A percentile compares a stretch with the other conserved stretches of the same genome.
Evolutionary conservation across 306 rosid genomes (phyloP).

Genomic region (Cucurbita ficifolia): DNA sequence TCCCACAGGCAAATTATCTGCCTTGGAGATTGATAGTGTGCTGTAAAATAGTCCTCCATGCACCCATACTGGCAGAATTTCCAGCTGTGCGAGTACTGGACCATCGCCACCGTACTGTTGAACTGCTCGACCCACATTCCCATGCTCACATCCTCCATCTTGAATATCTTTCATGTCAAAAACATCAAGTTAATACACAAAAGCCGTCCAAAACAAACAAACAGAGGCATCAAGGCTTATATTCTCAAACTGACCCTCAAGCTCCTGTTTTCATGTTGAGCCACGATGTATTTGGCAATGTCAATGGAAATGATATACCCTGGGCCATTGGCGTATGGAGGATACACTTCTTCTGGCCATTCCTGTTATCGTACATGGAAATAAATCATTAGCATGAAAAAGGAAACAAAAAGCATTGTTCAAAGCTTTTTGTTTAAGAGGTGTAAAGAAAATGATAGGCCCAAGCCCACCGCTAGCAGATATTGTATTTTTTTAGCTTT

Average conservation of each 20-base stretch:
- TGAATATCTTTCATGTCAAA: slow-evolving; percentile 47
- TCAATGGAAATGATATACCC: slow-evolving; percentile 74
- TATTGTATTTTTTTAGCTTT: too few relatives aligned
- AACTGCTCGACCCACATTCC: slow-evolving; percentile 96
- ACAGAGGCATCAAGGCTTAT: neutral
- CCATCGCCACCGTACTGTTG: slow-evolving; percentile 32
- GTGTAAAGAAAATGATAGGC: neutral
- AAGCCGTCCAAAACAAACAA: neutral
- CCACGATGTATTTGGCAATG: slow-evolving; percentile 46
- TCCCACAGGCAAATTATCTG: slow-evolving; percentile 95
- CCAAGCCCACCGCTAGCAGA: too few relatives aligned
- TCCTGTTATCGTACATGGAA: slow-evolving; percentile 36
- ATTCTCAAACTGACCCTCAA: slow-evolving; percentile 55
- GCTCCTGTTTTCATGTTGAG: slow-evolving; percentile 40
- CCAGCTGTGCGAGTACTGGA: slow-evolving; percentile 93
- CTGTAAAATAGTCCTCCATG: slow-evolving; percentile 74
- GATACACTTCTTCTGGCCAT: slow-evolving; percentile 90
- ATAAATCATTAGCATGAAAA: neutral
- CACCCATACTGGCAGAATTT: slow-evolving; percentile 97
- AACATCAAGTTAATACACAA: neutral
- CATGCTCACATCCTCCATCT: slow-evolving; percentile 99
- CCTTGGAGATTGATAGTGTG: slow-evolving; percentile 97
- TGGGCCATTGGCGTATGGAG: slow-evolving; percentile 95
- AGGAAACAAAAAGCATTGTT: neutral
- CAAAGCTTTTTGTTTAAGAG: neutral